Conservation (phyloP, 106 monocot genomes). For the Allium fistulosum region DNA sequence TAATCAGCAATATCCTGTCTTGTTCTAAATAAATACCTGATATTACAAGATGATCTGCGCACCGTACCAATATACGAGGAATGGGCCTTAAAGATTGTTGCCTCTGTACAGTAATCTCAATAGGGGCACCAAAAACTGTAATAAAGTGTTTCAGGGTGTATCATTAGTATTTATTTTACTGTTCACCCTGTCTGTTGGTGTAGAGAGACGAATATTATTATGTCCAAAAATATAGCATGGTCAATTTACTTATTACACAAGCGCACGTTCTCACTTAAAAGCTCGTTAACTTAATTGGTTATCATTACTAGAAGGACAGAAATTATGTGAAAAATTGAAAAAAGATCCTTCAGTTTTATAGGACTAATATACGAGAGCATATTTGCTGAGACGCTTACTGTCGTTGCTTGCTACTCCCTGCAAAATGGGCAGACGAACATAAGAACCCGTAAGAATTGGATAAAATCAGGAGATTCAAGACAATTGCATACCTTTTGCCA, state of each 20-base stretch:
- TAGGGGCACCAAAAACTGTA: constrained; percentile 85
- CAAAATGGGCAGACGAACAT: constrained; percentile 16
- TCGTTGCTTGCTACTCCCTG: constrained; percentile 90
- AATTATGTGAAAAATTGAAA: neutral
- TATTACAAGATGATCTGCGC: constrained; percentile 78
- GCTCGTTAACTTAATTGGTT: neutral
- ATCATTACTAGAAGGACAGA: neutral
- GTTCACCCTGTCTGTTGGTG: no score
- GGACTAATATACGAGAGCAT: no score
- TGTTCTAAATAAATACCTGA: constrained; percentile 33
- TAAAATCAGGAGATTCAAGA: neutral
- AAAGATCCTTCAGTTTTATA: no score
- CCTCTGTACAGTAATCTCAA: constrained; percentile 64
- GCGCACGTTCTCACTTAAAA: neutral
- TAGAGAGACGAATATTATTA: neutral
- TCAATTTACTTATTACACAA: neutral
- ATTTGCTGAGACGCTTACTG: constrained; percentile 21
- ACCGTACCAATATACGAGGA: constrained; percentile 73
- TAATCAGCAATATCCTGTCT: no score
- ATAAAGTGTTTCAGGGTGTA: neutral
- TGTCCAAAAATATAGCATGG: neutral
- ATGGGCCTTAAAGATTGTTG: constrained; percentile 59
- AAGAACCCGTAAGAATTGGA: constrained; percentile 4
- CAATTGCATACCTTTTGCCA: constrained; percentile 83
- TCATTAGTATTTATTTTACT: neutral